Conservation (phyloP, 1,139 yeast species). For the Chernovozyma aurita region DNA sequence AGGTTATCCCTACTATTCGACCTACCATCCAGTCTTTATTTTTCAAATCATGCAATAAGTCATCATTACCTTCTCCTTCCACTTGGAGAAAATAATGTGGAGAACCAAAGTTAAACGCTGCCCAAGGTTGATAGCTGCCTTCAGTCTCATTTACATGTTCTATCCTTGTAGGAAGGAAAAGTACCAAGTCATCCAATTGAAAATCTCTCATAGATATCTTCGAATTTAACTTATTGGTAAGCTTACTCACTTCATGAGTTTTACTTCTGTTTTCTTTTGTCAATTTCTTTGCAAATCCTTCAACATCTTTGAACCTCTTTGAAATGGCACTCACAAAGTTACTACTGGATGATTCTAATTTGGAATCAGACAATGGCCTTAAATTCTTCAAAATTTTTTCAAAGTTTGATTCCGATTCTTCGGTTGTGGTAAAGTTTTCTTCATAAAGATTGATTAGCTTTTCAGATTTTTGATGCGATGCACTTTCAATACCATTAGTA, state of each 20-base stretch:
- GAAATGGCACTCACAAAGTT: constrained; percentile 56
- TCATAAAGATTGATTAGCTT: constrained; percentile 17
- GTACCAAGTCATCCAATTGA: constrained; percentile 66
- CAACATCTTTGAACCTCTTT: constrained; percentile 83
- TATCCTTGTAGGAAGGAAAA: constrained; percentile 72
- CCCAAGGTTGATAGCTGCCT: constrained; percentile 61
- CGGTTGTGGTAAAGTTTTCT: constrained; percentile 13
- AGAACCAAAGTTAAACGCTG: constrained; percentile 78
- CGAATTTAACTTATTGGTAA: constrained; percentile 33
- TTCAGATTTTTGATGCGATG: constrained; percentile 9
- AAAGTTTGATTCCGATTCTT: constrained; percentile 16
- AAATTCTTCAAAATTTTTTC: constrained; percentile 19
- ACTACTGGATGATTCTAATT: constrained; percentile 17
- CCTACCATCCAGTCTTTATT: constrained; percentile 73
- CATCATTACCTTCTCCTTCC: constrained; percentile 5
- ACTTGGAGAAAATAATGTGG: constrained; percentile 68
- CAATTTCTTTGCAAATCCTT: constrained; percentile 80
- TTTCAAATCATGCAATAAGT: constrained; percentile 15
- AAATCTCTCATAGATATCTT: constrained; percentile 67
- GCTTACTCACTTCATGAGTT: constrained; percentile 37
- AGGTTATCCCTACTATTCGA: constrained; percentile 47
- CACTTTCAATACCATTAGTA: constrained; percentile 1
- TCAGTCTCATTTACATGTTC: constrained; percentile 29
- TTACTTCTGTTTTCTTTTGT: constrained; percentile 67
- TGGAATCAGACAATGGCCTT: constrained; percentile 21